These are phyloP conservation scores for Cryptosporidium sp. DNA, from an alignment of 169 alveolate species.

Conservation along the genomic window DNA sequence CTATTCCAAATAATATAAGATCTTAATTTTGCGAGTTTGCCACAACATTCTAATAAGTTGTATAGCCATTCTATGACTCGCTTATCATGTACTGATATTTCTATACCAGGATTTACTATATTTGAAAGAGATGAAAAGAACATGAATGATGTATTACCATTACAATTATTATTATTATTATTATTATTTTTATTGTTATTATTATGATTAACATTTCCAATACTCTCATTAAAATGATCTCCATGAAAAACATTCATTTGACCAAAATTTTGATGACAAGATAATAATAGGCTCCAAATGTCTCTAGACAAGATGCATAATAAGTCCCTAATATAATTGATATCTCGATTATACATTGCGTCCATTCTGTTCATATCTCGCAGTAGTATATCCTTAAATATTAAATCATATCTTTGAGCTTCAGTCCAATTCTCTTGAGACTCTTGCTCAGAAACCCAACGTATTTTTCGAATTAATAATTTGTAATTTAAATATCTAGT, in stretches of 20 bases:
- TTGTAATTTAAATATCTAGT: constrained; percentile 71
- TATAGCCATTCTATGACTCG: constrained; percentile 67
- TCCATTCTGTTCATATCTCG: constrained; percentile 76
- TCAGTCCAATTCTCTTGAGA: constrained; percentile 40
- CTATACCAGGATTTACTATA: constrained; percentile 31
- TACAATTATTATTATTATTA: too few relatives aligned
- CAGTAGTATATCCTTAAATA: constrained; percentile 53
- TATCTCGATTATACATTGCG: constrained; percentile 62
- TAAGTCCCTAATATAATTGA: constrained; percentile 49
- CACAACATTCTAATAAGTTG: constrained; percentile 67
- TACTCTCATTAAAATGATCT: not conserved
- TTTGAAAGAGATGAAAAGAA: constrained; percentile 41
- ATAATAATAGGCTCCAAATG: constrained; percentile 19
- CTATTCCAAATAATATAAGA: constrained; percentile 73
- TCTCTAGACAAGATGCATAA: constrained; percentile 40
- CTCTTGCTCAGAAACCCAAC: constrained; percentile 73
- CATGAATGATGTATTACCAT: not conserved
- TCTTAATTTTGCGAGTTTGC: constrained; percentile 52
- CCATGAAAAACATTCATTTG: not conserved
- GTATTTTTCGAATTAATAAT: constrained; percentile 52
- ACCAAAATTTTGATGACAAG: not conserved
- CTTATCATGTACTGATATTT: constrained; percentile 8
- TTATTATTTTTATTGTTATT: too few relatives aligned
- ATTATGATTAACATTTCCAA: too few relatives aligned
- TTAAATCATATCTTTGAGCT: constrained; percentile 73